Conservation (phyloP, 2,329 filamentous ascomycete species). For the Massarina eburnea region DNA sequence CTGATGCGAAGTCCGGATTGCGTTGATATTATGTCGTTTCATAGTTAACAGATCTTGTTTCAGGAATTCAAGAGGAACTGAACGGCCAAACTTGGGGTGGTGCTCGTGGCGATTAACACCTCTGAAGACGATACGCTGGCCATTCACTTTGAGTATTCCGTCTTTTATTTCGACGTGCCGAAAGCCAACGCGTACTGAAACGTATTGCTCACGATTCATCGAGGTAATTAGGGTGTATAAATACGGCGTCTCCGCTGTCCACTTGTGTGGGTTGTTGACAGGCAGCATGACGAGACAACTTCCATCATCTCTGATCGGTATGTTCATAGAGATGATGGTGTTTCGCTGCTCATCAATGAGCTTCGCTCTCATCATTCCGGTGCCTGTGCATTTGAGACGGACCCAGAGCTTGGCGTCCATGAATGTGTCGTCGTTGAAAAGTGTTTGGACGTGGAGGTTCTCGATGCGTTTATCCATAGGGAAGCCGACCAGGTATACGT, state of each 20-base stretch:
- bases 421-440: constrained; percentile 54
- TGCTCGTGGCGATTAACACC: constrained; percentile 73
- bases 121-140: constrained; percentile 60
- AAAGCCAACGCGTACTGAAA: constrained; percentile 63
- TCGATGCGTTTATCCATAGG: constrained; percentile 55
- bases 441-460: constrained; percentile 59
- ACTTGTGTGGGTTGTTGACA: constrained; percentile 60
- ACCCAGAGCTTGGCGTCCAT: constrained; percentile 55
- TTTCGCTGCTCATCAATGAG: constrained; percentile 48
- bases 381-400: constrained; percentile 46
- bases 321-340: constrained; percentile 7
- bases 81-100: constrained; percentile 63
- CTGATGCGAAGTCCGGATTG: constrained; percentile 69
- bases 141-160: constrained; percentile 64
- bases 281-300: constrained; percentile 1
- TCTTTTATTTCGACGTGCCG: constrained; percentile 64
- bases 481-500: constrained; percentile 64
- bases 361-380: constrained; percentile 46
- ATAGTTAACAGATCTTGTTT: constrained; percentile 65
- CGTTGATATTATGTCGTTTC: constrained; percentile 72
- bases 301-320: constrained; percentile 3
- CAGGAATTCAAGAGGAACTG: constrained; percentile 65
- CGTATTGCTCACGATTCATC: constrained; percentile 43
- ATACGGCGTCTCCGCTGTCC: constrained; percentile 68
- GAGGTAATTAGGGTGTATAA: constrained; percentile 59